Evolutionary conservation across 768 basidiomycete species (phyloP).

Genomic region (Leccinum subtestaceum): DNA sequence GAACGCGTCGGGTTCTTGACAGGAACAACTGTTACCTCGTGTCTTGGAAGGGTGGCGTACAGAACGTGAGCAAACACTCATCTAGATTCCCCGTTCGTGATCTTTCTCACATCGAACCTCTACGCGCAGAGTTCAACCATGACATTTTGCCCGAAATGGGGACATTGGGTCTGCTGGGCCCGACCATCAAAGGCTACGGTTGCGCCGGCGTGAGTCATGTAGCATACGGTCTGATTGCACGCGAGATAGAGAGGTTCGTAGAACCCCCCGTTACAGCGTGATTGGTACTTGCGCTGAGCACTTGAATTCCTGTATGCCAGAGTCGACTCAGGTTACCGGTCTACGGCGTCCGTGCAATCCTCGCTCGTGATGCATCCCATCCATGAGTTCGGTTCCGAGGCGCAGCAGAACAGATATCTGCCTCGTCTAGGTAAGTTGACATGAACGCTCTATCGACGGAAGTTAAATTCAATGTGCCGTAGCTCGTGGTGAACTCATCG

Average conservation of each 20-base stretch:
- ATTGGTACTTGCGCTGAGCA: background rate
- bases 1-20: constrained; percentile 3
- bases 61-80: constrained; percentile 53
- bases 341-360: constrained; percentile 91
- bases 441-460: background rate
- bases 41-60: constrained; percentile 87
- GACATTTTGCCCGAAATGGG: constrained; percentile 89
- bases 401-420: constrained; percentile 88
- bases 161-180: constrained; percentile 82
- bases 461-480: constrained; percentile 9
- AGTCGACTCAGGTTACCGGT: constrained; percentile 95
- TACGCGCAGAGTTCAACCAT: constrained; percentile 64
- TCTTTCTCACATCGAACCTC: background rate
- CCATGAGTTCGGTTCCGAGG: constrained; percentile 82
- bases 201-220: constrained; percentile 92
- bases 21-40: constrained; percentile 85
- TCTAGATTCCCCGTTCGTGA: background rate
- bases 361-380: constrained; percentile 97
- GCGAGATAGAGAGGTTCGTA: constrained; percentile 85
- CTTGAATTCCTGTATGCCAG: constrained; percentile 36
- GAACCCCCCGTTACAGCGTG: background rate
- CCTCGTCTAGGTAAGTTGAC: constrained; percentile 63
- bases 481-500: constrained; percentile 85
- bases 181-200: constrained; percentile 90
- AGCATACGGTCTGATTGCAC: constrained; percentile 89